A percentile compares a stretch with the other conserved stretches of the same genome.
phyloP scores from a whole-genome alignment of 2,329 filamentous ascomycete species.

The Epichloe uncinata region DNA sequence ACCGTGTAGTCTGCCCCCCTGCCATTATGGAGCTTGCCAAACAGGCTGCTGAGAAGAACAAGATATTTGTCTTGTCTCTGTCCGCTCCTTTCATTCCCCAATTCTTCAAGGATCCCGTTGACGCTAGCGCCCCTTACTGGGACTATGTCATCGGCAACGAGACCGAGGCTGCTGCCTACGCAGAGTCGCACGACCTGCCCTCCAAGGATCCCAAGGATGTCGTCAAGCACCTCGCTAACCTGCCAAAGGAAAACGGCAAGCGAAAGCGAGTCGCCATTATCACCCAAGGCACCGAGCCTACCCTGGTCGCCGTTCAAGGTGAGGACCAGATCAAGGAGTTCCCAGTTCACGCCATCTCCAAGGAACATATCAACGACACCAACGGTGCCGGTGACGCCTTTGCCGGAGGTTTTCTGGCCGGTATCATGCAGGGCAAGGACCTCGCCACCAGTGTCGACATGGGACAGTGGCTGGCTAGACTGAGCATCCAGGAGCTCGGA shows the following conservation, averaged over 20 bases:
- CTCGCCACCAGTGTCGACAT: slow-evolving; percentile 72
- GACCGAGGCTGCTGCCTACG: slow-evolving; percentile 81
- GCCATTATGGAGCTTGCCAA: slow-evolving; percentile 83
- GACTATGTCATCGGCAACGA: slow-evolving; percentile 97
- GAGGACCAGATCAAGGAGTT: slow-evolving; percentile 60
- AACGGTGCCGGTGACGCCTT: slow-evolving; percentile 96
- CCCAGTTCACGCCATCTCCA: slow-evolving; percentile 66
- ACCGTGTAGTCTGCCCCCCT: slow-evolving; percentile 58
- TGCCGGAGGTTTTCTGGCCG: slow-evolving; percentile 84
- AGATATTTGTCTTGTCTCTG: slow-evolving; percentile 82
- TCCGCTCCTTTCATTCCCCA: slow-evolving; percentile 92
- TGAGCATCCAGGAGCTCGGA: slow-evolving; percentile 90
- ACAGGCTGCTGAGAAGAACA: slow-evolving; percentile 80
- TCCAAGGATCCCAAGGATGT: slow-evolving; percentile 73
- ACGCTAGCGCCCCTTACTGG: slow-evolving; percentile 78
- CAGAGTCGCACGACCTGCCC: slow-evolving; percentile 62
- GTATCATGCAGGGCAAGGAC: slow-evolving; percentile 70
- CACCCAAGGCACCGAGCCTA: slow-evolving; percentile 89
- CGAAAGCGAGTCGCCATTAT: slow-evolving; percentile 78
- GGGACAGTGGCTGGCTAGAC: slow-evolving; percentile 89
- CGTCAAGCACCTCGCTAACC: slow-evolving; percentile 68
- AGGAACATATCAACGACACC: slow-evolving; percentile 80
- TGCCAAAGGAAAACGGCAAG: slow-evolving; percentile 84
- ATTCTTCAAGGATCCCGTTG: slow-evolving; percentile 95
- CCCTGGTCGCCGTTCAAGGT: slow-evolving; percentile 66